Base-by-base conservation (phyloP, 495 filamentous ascomycete genomes). In the Penicillium canescens region DNA sequence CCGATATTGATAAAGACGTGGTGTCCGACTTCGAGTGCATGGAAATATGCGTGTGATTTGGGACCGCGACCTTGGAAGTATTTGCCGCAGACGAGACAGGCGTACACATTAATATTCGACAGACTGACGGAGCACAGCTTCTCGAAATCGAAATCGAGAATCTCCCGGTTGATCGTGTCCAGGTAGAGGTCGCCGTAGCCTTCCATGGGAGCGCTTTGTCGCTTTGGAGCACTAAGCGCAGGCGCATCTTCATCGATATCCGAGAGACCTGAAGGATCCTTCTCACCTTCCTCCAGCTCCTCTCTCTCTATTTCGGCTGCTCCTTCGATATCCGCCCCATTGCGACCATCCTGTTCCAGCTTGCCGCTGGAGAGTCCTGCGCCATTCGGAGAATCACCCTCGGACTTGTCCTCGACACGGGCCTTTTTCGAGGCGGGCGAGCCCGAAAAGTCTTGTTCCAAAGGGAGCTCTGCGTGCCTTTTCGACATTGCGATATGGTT, bases 1-100 rank as follows among this genome's bases (percentile, higher is more conserved):
- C 89, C 81, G 83, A 98, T 95, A 67, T 98, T 99, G 78, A 99
- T 89, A 71, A 89, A 98, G 41, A 97, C 93, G 76, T 99, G 95
- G 68, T 99, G 94, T 50, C 85, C 88, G 50, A 90, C 85, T 55
- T 99, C 95, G 23, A 99, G 85, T 51, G 94, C 91, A 74, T 99
- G 94, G 67, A 94, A 96, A 77, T 99, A 99, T 43, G 95, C 95
- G 69, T 96, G 86, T 42, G 91, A 95, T 59, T 96, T 96, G 11
- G 89, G 89, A 1, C 94, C 94, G 58, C 95, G 83, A 16, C 94
- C 94, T 67, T 96, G 92, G 69, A 88, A 99, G 76, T 98, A 99
- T 77, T 94, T 96, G 26, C 94, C 95, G 67, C 94, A 99, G 0
- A 98, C 90, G 20, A 99, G 80, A 63, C 94, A 99, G 3, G 95